Evolutionary conservation across 805 yeast genomes (phyloP), one percentile per base, ranked within the genome.

Genomic region (Wickerhamomyces queroliae): DNA sequence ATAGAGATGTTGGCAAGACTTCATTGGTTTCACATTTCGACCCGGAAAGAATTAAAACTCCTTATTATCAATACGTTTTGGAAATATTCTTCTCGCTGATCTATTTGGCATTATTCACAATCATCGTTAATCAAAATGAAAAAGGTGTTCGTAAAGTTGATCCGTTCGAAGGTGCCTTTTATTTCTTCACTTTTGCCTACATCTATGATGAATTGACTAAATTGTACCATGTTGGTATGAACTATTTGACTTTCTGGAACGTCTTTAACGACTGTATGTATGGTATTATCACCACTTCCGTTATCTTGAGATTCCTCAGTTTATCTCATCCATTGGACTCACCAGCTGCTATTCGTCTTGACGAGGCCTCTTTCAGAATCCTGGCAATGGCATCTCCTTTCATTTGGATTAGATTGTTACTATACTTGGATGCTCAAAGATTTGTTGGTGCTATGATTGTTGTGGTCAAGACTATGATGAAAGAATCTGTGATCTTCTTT

Each of bases 371-470:
- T 0, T 86, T 79, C 56, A 65, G 95, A 45, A 58, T 86, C 3
- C 61, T 88, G 35, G 80, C 95, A 0, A 72, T 89, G 52, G 89
- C 85, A 12, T 83, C 95, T 6, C 96, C 96, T 3, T 67, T 88
- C 47, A 80, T 88, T 74, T 88, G 95, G 95, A 73, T 84, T 2
- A 70, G 96, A 36, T 64, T 88, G 36, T 63, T 88, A 40, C 68
- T 88, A 27, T 87, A 71, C 60, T 69, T 87, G 50, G 96, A 88
- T 56, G 83, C 90, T 10, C 78, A 80, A 47, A 74, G 75, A 49
- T 87, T 88, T 59, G 85, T 87, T 36, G 96, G 96, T 30, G 86
- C 89, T 2, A 83, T 88, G 88, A 74, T 88, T 46, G 91, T 88
- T 22, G 91, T 88, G 5, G 64, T 85, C 36, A 85, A 85, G 53